Evolutionary conservation across 352 stramenopile genomes (phyloP).

Genomic region (Pythium pyrilobum): DNA sequence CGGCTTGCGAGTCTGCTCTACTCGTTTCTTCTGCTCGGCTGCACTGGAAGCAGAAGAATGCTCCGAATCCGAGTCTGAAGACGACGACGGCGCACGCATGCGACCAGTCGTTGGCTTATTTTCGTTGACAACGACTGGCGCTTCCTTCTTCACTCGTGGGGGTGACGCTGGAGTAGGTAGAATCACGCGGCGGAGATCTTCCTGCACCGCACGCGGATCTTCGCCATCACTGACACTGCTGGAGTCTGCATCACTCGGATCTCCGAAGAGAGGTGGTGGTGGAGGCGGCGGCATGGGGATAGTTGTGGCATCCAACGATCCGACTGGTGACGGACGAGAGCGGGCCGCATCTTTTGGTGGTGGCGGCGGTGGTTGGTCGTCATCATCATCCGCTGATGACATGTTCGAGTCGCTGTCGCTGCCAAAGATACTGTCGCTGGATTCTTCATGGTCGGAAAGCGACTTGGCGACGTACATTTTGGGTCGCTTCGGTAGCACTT

Average conservation of each 20-base stretch:
- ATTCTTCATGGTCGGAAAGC: slow-evolving; percentile 66
- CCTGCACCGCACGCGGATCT: slow-evolving; percentile 1
- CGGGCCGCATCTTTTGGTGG: background rate
- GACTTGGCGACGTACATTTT: slow-evolving; percentile 76
- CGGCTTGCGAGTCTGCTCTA: too few relatives aligned
- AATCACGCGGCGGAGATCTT: slow-evolving; percentile 16
- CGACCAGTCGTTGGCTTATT: background rate
- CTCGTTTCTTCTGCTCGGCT: background rate
- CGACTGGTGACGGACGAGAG: slow-evolving; percentile 2
- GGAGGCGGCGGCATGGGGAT: slow-evolving; percentile 11
- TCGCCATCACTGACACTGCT: slow-evolving; percentile 28
- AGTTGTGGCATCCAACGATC: background rate
- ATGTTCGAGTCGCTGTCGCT: slow-evolving; percentile 62
- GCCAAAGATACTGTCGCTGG: slow-evolving; percentile 83
- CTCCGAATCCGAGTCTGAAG: slow-evolving; percentile 7
- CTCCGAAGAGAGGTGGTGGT: slow-evolving; percentile 25
- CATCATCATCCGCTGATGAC: slow-evolving; percentile 35
- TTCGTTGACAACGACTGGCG: background rate
- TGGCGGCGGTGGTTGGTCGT: slow-evolving; percentile 15
- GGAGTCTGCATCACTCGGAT: slow-evolving; percentile 45
- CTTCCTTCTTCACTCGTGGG: background rate
- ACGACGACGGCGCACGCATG: background rate
- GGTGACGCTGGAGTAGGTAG: slow-evolving; percentile 8
- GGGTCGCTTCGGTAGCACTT: slow-evolving; percentile 59
- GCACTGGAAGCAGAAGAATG: slow-evolving; percentile 3